phyloP scores from a whole-genome alignment of 2,329 filamentous ascomycete species.

The Curvularia hawaiiensis region DNA sequence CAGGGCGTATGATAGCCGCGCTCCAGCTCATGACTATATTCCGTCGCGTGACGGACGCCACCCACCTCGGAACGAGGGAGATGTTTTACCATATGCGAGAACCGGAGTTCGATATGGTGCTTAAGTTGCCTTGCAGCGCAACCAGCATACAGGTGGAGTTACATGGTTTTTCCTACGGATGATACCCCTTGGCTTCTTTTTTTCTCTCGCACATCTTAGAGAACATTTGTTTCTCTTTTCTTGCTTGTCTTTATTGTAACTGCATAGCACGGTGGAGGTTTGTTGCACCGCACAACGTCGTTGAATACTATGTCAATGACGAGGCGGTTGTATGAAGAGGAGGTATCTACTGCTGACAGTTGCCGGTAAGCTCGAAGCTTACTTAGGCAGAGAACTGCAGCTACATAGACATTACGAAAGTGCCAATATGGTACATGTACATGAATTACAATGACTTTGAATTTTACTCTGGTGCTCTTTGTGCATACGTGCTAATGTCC shows the following conservation, averaged over 20 bases:
- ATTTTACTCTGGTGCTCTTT: background rate
- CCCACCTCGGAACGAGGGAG: slow-evolving; percentile 15
- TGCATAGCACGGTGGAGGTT: slow-evolving; percentile 3
- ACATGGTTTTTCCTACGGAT: slow-evolving; percentile 23
- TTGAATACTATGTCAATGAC: background rate
- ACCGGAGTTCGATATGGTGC: slow-evolving; percentile 21
- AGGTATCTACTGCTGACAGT: background rate
- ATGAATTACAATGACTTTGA: background rate
- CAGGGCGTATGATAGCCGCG: slow-evolving; percentile 20
- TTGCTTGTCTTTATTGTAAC: background rate
- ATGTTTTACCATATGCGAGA: slow-evolving; percentile 17
- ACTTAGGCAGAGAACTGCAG: background rate
- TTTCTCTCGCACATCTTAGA: slow-evolving; percentile 12
- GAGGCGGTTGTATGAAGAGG: background rate
- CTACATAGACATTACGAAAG: slow-evolving; percentile 3
- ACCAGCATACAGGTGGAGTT: slow-evolving; percentile 18
- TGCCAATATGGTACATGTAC: background rate
- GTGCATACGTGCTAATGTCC: background rate
- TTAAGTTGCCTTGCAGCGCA: slow-evolving; percentile 19
- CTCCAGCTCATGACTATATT: slow-evolving; percentile 19
- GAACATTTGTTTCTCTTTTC: slow-evolving; percentile 5
- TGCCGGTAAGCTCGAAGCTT: background rate
- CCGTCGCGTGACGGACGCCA: slow-evolving; percentile 17
- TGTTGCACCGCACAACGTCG: background rate
- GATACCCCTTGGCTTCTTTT: slow-evolving; percentile 36